These are phyloP conservation scores for Mucor mucedo DNA, from an alignment of 371 early-diverging fungal species.

Conservation along the genomic window DNA sequence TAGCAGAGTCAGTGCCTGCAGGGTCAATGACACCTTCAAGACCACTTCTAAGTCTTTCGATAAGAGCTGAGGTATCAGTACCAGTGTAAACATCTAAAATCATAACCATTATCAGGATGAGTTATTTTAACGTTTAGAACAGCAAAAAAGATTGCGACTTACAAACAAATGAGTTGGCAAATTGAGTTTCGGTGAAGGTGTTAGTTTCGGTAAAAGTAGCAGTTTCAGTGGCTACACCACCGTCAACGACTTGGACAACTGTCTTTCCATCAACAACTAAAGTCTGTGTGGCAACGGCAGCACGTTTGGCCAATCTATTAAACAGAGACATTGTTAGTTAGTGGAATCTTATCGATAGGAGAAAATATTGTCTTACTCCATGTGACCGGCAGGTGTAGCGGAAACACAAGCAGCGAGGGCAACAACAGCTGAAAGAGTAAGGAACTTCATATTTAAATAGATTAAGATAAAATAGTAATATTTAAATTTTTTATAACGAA, in stretches of 20 bases:
- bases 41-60: neutral
- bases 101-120: too few relatives aligned
- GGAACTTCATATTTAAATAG: slow-evolving; percentile 20
- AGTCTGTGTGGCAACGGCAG: slow-evolving; percentile 10
- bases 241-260: slow-evolving; percentile 10
- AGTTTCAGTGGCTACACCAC: neutral
- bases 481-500: neutral
- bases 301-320: slow-evolving; percentile 16
- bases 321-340: neutral
- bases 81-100: neutral
- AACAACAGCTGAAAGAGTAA: slow-evolving; percentile 15
- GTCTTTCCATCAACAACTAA: slow-evolving; percentile 6
- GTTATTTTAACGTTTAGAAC: too few relatives aligned
- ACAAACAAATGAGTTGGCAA: slow-evolving; percentile 10
- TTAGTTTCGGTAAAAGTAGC: neutral
- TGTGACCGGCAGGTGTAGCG: slow-evolving; percentile 17
- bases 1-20: neutral
- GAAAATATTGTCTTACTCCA: slow-evolving; percentile 6
- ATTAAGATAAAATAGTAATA: neutral
- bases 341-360: neutral
- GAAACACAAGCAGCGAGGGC: slow-evolving; percentile 10
- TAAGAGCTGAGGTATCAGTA: neutral
- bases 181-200: neutral
- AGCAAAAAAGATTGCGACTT: neutral
- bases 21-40: neutral